These are phyloP conservation scores for Ascochyta pisi DNA, from an alignment of 2,329 filamentous ascomycete genomes.

Conservation along the genomic window DNA sequence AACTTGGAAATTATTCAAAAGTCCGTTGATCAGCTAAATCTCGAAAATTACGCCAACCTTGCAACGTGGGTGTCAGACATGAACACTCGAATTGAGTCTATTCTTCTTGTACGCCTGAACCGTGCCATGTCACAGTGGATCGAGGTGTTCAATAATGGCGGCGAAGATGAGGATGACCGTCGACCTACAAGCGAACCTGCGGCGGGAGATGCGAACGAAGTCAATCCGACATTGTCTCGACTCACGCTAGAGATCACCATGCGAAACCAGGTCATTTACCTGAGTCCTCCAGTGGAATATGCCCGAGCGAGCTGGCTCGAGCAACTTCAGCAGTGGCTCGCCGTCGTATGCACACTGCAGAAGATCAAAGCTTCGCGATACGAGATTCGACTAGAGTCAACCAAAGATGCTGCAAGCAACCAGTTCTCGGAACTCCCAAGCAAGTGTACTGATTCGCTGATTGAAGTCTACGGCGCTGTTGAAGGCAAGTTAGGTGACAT, in stretches of 20 bases:
- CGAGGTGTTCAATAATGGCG: constrained; percentile 70
- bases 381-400: constrained; percentile 78
- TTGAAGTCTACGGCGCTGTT: constrained; percentile 80
- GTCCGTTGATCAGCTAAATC: constrained; percentile 92
- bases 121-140: constrained; percentile 89
- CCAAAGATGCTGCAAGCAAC: constrained; percentile 64
- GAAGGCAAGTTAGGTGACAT: constrained; percentile 84
- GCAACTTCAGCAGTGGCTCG: constrained; percentile 92
- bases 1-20: constrained; percentile 87
- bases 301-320: constrained; percentile 92
- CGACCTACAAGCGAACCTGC: constrained; percentile 39
- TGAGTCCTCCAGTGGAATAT: constrained; percentile 91
- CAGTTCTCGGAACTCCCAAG: constrained; percentile 86
- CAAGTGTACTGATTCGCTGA: constrained; percentile 79
- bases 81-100: constrained; percentile 83
- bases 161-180: constrained; percentile 41
- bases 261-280: constrained; percentile 96
- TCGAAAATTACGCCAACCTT: constrained; percentile 95
- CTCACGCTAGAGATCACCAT: constrained; percentile 93
- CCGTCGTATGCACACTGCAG: constrained; percentile 86
- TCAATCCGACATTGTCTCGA: constrained; percentile 69
- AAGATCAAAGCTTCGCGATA: constrained; percentile 96
- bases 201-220: constrained; percentile 54
- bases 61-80: constrained; percentile 86
- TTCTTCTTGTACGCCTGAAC: constrained; percentile 81